Conservation (phyloP, 371 early-diverging fungal genomes). For the Thermomucor indicae-seudaticae region DNA sequence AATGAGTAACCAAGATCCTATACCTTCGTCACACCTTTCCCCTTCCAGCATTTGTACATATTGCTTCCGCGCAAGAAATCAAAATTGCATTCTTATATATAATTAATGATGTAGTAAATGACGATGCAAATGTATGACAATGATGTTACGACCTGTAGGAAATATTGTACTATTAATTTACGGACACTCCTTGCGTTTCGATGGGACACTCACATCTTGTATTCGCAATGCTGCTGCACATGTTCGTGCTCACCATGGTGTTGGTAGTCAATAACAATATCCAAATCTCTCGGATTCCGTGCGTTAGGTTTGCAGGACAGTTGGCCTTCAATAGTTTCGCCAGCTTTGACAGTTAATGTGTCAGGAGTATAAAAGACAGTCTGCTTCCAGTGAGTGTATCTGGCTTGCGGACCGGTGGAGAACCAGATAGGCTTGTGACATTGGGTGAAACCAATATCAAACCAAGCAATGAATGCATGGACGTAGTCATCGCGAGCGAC, state of each 20-base stretch:
- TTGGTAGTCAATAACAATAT: slow-evolving; percentile 80
- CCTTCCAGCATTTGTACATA: no score
- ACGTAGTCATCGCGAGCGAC: slow-evolving; percentile 79
- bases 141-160: no score
- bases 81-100: no score
- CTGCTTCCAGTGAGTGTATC: slow-evolving; percentile 99
- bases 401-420: slow-evolving; percentile 85
- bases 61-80: no score
- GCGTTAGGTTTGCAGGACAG: slow-evolving; percentile 82
- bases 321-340: slow-evolving; percentile 80
- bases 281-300: slow-evolving; percentile 91
- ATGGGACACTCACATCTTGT: no score
- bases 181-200: no score
- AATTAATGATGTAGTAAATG: no score
- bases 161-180: no score
- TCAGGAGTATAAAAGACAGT: slow-evolving; percentile 88
- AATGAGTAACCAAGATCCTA: no score
- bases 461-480: slow-evolving; percentile 91
- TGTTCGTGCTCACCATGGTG: slow-evolving; percentile 63
- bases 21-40: no score
- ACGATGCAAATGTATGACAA: no score
- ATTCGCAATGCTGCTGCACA: slow-evolving; percentile 67
- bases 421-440: slow-evolving; percentile 86
- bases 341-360: slow-evolving; percentile 66
- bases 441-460: slow-evolving; percentile 89